A percentile compares a stretch with the other conserved stretches of the same genome.
Conservation (phyloP, 1,139 yeast genomes). For the Taphrina betulina region DNA sequence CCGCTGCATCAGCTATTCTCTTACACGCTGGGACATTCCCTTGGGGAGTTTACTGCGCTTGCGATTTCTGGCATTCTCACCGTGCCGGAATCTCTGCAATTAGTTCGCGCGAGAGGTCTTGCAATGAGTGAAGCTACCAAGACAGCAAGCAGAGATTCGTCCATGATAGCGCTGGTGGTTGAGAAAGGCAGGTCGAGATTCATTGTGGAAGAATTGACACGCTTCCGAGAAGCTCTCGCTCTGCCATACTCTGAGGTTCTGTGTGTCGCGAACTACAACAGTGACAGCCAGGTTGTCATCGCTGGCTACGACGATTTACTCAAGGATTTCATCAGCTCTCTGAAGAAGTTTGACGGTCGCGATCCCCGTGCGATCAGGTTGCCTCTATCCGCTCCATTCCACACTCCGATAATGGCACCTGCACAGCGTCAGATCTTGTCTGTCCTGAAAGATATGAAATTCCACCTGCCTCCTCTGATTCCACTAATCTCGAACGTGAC, state of each 20-base stretch:
- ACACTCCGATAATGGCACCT: conserved; percentile 31
- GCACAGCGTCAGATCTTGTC: conserved; percentile 15
- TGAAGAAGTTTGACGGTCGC: conserved; percentile 21
- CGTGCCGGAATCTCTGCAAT: conserved; percentile 49
- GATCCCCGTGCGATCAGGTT: conserved; percentile 32
- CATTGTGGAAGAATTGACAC: conserved; percentile 21
- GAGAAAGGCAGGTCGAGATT: conserved; percentile 18
- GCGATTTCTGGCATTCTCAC: conserved; percentile 50
- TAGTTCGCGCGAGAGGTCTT: conserved; percentile 55
- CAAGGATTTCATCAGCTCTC: conserved; percentile 14
- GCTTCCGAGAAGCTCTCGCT: conserved; percentile 10
- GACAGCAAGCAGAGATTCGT: background rate
- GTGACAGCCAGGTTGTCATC: conserved; percentile 33
- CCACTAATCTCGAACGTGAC: conserved; percentile 32
- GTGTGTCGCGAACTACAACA: conserved; percentile 32
- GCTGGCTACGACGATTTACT: conserved; percentile 29
- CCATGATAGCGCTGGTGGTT: conserved; percentile 32
- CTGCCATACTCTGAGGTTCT: conserved; percentile 21
- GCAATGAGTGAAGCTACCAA: conserved; percentile 48
- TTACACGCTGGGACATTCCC: conserved; percentile 57
- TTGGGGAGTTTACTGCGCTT: conserved; percentile 62
- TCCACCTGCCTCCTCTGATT: conserved; percentile 23
- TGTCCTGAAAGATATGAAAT: conserved; percentile 6
- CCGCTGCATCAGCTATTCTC: conserved; percentile 34
- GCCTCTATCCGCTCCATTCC: conserved; percentile 33